Base-by-base conservation (phyloP, 2,329 filamentous ascomycete genomes). In the Diatrype stigma region DNA sequence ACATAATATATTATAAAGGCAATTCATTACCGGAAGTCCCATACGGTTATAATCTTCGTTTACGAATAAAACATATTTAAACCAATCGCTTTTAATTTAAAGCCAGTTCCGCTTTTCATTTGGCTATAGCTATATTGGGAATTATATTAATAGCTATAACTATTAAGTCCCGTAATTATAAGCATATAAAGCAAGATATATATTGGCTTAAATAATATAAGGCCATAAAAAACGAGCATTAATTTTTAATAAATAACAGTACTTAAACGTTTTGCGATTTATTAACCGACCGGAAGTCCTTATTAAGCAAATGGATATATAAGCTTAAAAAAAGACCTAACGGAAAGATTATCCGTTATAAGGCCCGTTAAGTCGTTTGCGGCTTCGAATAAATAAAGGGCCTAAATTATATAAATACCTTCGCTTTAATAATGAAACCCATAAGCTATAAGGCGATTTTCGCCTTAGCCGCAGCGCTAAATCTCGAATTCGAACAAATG, bases 401-500 rank as follows among this genome's bases (percentile, higher is more conserved):
- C 2, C 3, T 40, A 40, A 40, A 40, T 32, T 37, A 51, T n/a
- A n/a, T n/a, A n/a, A n/a, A n/a, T n/a, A n/a, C n/a, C n/a, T n/a
- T n/a, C n/a, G n/a, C n/a, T n/a, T n/a, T n/a, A n/a, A n/a, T n/a
- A n/a, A n/a, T n/a, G n/a, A n/a, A n/a, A n/a, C n/a, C n/a, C n/a
- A n/a, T n/a, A n/a, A n/a, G n/a, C n/a, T n/a, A n/a, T n/a, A n/a
- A n/a, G n/a, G n/a, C n/a, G n/a, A n/a, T n/a, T 17, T 53, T 53
- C 30, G n/a, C 42, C 23, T 40, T 53, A 28, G 45, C 32, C 12
- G 34, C 26, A 16, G 34, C n/a, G 2, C 51, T 46, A 37, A 45
- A 53, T 8, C 40, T 53, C 14, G 37, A 53, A 51, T 10, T 53
- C 4, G 42, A 53, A 47, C 45, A 53, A 48, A 53, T 53, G 46